phyloP scores from a whole-genome alignment of 371 early-diverging fungal species.

The Lichtheimia corymbifera region DNA sequence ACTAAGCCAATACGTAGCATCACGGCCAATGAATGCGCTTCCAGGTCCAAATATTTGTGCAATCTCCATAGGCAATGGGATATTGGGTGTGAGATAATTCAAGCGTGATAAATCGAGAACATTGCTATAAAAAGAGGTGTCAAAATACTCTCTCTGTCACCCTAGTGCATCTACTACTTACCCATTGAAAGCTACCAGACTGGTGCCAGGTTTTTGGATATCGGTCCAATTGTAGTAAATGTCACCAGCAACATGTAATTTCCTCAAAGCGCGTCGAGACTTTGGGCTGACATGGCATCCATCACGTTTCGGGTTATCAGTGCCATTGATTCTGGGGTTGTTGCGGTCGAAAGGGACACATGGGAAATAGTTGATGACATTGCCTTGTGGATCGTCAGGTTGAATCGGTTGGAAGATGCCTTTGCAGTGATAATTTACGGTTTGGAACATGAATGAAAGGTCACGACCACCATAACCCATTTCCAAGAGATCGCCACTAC shows the following conservation, averaged over 20 bases:
- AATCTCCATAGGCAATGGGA: slow-evolving; percentile 41
- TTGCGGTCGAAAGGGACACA: slow-evolving; percentile 60
- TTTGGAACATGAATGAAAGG: slow-evolving; percentile 78
- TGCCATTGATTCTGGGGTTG: slow-evolving; percentile 42
- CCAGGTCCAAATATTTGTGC: slow-evolving; percentile 51
- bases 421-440: slow-evolving; percentile 71
- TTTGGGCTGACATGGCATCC: slow-evolving; percentile 69
- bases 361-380: slow-evolving; percentile 73
- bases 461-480: slow-evolving; percentile 74
- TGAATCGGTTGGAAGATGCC: slow-evolving; percentile 54
- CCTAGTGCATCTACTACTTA: too few relatives aligned
- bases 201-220: slow-evolving; percentile 52
- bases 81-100: slow-evolving; percentile 45
- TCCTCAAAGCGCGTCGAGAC: slow-evolving; percentile 46
- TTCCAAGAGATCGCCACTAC: slow-evolving; percentile 58
- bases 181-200: slow-evolving; percentile 77
- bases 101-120: slow-evolving; percentile 55
- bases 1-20: slow-evolving; percentile 63
- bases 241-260: slow-evolving; percentile 57
- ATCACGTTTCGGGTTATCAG: slow-evolving; percentile 55
- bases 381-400: slow-evolving; percentile 46
- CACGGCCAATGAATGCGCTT: slow-evolving; percentile 59
- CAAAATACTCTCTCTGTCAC: too few relatives aligned
- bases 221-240: slow-evolving; percentile 80
- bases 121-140: slow-evolving; percentile 17